Percentiles rank a stretch among this genome's conserved stretches.
phyloP scores from a whole-genome alignment of 169 alveolate genomes.

The Perkinsus marinus region DNA sequence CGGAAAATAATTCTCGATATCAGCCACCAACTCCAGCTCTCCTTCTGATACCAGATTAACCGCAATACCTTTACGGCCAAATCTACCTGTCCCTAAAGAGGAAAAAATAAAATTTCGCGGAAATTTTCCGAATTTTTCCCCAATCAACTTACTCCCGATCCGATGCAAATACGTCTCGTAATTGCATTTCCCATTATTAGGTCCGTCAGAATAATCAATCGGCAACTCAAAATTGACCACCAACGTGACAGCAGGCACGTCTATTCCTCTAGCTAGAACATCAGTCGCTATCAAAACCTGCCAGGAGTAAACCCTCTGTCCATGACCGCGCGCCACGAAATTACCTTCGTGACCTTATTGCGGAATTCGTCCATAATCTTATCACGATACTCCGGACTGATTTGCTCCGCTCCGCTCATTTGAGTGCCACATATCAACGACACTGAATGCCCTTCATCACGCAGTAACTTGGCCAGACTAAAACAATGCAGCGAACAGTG shows the following conservation, averaged over 20 bases:
- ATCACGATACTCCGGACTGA: slow-evolving; percentile 81
- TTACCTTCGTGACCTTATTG: too few species aligned
- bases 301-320: too few species aligned
- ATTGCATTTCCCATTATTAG: slow-evolving; percentile 7
- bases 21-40: slow-evolving; percentile 37
- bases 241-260: slow-evolving; percentile 86
- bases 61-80: slow-evolving; percentile 83
- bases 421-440: slow-evolving; percentile 69
- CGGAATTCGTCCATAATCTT: slow-evolving; percentile 85
- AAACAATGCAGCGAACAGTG: too few species aligned
- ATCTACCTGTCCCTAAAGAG: slow-evolving; percentile 71
- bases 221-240: slow-evolving; percentile 90
- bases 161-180: slow-evolving; percentile 79
- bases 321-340: too few species aligned
- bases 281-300: slow-evolving; percentile 92
- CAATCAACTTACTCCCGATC: slow-evolving; percentile 71
- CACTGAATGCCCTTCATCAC: slow-evolving; percentile 45
- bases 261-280: slow-evolving; percentile 93
- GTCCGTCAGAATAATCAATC: slow-evolving; percentile 39
- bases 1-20: too few species aligned
- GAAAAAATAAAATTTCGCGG: too few species aligned
- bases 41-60: slow-evolving; percentile 47
- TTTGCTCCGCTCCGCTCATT: slow-evolving; percentile 55
- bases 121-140: too few species aligned
- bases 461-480: slow-evolving; percentile 10